phyloP scores from a whole-genome alignment of 2,329 filamentous ascomycete species.

The Xylariaceae sp. region DNA sequence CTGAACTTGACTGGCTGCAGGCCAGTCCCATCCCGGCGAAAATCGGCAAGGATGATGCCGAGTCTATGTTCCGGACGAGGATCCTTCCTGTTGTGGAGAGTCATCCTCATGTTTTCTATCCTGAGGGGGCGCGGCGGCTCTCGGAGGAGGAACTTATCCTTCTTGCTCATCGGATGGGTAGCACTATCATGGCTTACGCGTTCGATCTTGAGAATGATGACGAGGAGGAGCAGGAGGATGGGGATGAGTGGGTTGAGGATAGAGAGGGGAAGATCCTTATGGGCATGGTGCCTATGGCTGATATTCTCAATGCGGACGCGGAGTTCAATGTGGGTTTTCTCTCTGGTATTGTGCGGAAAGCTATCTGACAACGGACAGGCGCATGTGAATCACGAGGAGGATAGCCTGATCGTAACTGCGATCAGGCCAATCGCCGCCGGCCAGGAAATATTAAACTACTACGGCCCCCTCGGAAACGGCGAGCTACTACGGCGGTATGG shows the following conservation, averaged over 20 bases:
- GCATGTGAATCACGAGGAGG: constrained; percentile 51
- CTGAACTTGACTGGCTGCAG: constrained; percentile 68
- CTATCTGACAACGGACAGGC: constrained; percentile 36
- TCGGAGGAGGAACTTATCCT: constrained; percentile 44
- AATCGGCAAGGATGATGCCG: constrained; percentile 69
- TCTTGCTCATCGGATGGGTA: constrained; percentile 75
- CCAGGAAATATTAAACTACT: constrained; percentile 83
- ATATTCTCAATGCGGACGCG: constrained; percentile 84
- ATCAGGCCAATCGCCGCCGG: constrained; percentile 64
- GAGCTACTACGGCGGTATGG: constrained; percentile 82
- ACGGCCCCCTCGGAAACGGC: constrained; percentile 76
- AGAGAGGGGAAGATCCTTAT: constrained; percentile 57
- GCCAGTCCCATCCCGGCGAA: constrained; percentile 72
- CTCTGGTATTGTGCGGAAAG: neutral
- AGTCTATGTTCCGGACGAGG: constrained; percentile 59
- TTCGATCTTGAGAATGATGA: constrained; percentile 67
- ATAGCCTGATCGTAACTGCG: constrained; percentile 64
- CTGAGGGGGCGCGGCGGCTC: constrained; percentile 32
- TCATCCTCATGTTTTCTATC: constrained; percentile 45
- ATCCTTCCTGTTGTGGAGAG: constrained; percentile 50
- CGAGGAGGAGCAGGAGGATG: constrained; percentile 52
- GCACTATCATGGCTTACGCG: constrained; percentile 86
- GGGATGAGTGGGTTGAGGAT: constrained; percentile 63
- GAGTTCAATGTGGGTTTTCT: constrained; percentile 66
- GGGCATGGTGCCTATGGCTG: constrained; percentile 87